Conservation (phyloP, 164 flowering plant genomes). For the Litsea cubeba region DNA sequence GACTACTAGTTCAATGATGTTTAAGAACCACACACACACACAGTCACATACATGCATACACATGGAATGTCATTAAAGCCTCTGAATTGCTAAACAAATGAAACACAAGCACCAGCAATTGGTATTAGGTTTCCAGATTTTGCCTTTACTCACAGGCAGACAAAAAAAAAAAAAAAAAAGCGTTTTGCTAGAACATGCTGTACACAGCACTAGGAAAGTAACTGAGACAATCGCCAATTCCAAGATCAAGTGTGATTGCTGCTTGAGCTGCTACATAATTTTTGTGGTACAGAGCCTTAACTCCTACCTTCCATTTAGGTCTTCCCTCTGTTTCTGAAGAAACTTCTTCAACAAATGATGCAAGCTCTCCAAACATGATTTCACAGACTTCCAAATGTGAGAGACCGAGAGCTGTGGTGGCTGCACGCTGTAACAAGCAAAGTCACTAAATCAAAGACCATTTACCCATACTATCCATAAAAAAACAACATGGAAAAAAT, state of each 20-base stretch:
- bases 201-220: not conserved
- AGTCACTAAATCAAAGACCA: conserved; percentile 1
- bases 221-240: not conserved
- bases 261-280: not conserved
- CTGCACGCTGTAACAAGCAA: conserved; percentile 62
- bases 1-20: too few species aligned
- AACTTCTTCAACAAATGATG: conserved; percentile 77
- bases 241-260: not conserved
- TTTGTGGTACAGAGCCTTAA: not conserved
- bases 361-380: conserved; percentile 84
- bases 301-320: conserved; percentile 93
- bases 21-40: too few species aligned
- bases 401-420: conserved; percentile 94
- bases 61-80: not conserved
- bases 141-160: too few species aligned
- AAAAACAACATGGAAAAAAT: not conserved
- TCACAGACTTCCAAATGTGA: conserved; percentile 92
- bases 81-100: not conserved
- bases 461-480: not conserved
- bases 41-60: too few species aligned
- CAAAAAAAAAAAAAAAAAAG: too few species aligned
- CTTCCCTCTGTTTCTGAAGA: conserved; percentile 88
- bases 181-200: not conserved
- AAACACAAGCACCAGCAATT: too few species aligned
- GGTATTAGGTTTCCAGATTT: too few species aligned